Evolutionary conservation across 225 moss, liverwort and hornwort genomes (phyloP).

Genomic region (Takakia lepidozioides): DNA sequence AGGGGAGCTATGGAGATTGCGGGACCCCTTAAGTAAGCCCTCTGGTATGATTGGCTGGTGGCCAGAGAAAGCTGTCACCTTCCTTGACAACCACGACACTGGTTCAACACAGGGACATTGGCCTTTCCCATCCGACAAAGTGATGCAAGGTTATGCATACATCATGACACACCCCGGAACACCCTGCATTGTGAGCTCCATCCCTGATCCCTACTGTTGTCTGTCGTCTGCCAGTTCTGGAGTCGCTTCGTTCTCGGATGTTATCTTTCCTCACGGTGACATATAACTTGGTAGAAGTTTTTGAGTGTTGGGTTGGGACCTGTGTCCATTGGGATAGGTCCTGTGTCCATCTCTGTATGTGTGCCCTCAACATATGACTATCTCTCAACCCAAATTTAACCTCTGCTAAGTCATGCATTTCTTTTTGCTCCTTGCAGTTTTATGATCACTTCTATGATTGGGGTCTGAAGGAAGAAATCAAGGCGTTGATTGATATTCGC

Average conservation of each 20-base stretch:
- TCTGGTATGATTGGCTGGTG: conserved; percentile 77
- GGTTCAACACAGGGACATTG: conserved; percentile 87
- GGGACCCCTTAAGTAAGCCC: conserved; percentile 43
- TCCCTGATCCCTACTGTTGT: not conserved
- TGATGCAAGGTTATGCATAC: conserved; percentile 93
- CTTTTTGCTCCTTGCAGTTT: too few relatives aligned
- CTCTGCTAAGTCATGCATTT: too few relatives aligned
- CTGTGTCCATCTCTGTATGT: not conserved
- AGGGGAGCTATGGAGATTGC: conserved; percentile 56
- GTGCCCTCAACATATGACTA: not conserved
- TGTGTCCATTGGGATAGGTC: too few relatives aligned
- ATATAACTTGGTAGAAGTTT: too few relatives aligned
- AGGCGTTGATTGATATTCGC: conserved; percentile 34
- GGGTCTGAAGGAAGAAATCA: conserved; percentile 63
- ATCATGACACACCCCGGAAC: conserved; percentile 82
- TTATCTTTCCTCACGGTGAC: too few relatives aligned
- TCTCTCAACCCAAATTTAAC: not conserved
- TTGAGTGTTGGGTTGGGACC: too few relatives aligned
- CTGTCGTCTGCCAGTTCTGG: too few relatives aligned
- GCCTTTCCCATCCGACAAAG: conserved; percentile 70
- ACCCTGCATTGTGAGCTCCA: conserved; percentile 68
- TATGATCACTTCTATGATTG: conserved; percentile 79
- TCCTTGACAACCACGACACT: conserved; percentile 91
- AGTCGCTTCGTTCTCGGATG: too few relatives aligned
- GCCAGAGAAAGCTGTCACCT: conserved; percentile 79